Base-by-base conservation (phyloP, 805 yeast genomes). In the Starmerella bacillaris region DNA sequence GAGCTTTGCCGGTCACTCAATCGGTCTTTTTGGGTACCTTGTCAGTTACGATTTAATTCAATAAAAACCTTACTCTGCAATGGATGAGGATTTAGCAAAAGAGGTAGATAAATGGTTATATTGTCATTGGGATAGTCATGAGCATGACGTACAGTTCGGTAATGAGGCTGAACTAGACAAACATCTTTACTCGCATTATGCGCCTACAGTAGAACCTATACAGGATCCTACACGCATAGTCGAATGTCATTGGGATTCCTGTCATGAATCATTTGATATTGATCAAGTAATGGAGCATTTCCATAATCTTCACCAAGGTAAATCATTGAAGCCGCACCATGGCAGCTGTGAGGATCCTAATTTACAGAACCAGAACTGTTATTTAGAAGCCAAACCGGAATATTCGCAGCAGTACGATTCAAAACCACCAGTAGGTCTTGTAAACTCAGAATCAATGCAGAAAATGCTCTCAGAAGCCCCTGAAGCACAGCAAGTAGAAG, bases 211-310 rank as follows among this genome's bases (percentile, higher is more conserved):
- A 12, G 14, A 5, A 14, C n/a, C 16, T 5, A 5, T 24, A 26
- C 31, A 29, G 19, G 36, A 18, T 14, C 24, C 9, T 5, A 5
- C 31, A 4, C 37, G 41, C 15, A 32, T 41, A 18, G 41, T 47
- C 5, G 50, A 48, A 6, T 58, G 63, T 35, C 60, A 55, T 35
- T 58, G 63, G 63, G 63, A 58, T 34, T 47, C 60, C 3, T 58
- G 63, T 36, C 53, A 53, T 16, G 54, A 50, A 18, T 31, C 45
- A 29, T 40, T 53, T n/a, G 48, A 45, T 20, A 33, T 48, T 1
- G 52, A 48, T 37, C 38, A 41, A n/a, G 40, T 47, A 35, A 43
- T 46, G 48, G 45, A 40, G 19, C 52, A 48, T 36, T 34, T 47
- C 33, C 36, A 42, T 21, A 36, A 22, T 3, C 31, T 31, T 19